Base-by-base conservation (phyloP, 257 asterid genomes). In the Craterostigma plantagineum region DNA sequence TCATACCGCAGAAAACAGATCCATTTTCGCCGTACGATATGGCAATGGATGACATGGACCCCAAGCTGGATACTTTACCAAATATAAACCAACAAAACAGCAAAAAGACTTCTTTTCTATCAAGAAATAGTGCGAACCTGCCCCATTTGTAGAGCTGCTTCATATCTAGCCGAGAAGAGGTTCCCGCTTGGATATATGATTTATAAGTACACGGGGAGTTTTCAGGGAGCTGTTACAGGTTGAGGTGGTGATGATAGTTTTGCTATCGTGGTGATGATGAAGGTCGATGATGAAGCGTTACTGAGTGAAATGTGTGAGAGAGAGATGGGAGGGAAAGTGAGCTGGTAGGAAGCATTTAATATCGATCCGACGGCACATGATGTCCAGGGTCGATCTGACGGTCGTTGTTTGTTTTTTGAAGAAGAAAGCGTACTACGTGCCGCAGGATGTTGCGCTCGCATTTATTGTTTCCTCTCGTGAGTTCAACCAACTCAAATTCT, bases 21-120 rank as follows among this genome's bases (percentile, higher is more conserved):
- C 92, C 92, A 56, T 70, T 64, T 52, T 72, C 92, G 7, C 83
- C 87, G 41, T 79, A 79, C 0, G 87, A 72, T 16, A 75, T 69
- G 33, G 80, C 75, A 34, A 79, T 72, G 6, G 87, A 66, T 27
- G 87, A 64, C 83, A 79, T 75, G 63, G 87, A 75, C 13, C 92
- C 92, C 59, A 75, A 59, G 38, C 80, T 67, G 23, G 55, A 42
- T 36, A 67, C 80, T 15, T 51, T 37, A 3, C 51, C 46, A 55
- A 67, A 48, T 18, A 59, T 51, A 56, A 34, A 59, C 9, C 33
- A 23, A 34, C 48, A 57, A 33, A 61, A 55, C 37, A 68, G 35
- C 40, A 67, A 33, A 34, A 71, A 52, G 35, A 71, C 44, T 7
- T 13, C 15, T 41, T 39, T 43, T 49, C 40, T 50, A 39, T 35